These are phyloP conservation scores for Dipodascus albidus DNA, from an alignment of 805 yeast genomes.

Conservation along the genomic window DNA sequence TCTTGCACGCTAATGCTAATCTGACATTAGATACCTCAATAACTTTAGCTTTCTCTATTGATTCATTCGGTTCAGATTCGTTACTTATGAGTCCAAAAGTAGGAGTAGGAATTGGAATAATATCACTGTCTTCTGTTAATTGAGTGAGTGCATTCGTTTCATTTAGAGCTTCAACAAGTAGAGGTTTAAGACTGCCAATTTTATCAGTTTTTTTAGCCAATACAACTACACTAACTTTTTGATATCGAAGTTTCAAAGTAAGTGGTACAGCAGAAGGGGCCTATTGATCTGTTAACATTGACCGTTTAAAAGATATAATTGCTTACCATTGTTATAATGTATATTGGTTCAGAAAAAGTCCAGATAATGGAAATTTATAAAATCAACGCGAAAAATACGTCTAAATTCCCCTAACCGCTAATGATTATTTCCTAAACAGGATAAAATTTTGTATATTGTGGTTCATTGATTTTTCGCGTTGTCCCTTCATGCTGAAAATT, in stretches of 20 bases:
- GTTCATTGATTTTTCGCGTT: neutral
- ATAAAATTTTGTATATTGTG: neutral
- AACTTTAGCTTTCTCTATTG: neutral
- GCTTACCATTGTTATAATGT: neutral
- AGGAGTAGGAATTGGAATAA: neutral
- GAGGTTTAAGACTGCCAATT: neutral
- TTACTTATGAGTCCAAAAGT: neutral
- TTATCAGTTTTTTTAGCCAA: neutral
- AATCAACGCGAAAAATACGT: neutral
- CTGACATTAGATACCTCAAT: neutral
- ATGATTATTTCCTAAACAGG: neutral
- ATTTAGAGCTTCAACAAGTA: neutral
- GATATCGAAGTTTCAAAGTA: neutral
- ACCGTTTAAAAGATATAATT: too few relatives aligned
- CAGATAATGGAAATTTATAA: neutral
- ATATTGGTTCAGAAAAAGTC: neutral
- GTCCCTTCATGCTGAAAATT: neutral
- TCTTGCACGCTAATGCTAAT: neutral
- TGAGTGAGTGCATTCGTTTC: neutral
- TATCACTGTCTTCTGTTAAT: neutral
- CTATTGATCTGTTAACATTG: too few relatives aligned
- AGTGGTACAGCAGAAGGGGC: neutral
- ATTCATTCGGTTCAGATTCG: neutral
- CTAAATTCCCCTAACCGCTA: conserved; percentile 1
- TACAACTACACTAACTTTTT: neutral